Evolutionary conservation across 2,329 filamentous ascomycete species (phyloP).

Genomic region (Colletotrichum gigasporum): DNA sequence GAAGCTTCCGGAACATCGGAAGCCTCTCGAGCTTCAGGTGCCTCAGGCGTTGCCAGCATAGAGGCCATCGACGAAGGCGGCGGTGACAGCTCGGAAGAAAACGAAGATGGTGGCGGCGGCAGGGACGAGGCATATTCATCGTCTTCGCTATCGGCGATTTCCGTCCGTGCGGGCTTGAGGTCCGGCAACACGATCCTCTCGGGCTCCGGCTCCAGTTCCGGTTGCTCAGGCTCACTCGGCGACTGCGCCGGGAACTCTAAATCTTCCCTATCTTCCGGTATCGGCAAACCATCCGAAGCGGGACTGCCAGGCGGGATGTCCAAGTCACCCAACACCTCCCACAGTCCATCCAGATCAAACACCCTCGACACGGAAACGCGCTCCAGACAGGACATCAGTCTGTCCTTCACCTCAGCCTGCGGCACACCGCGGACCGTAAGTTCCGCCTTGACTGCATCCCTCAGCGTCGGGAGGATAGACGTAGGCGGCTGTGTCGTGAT

Average conservation of each 20-base stretch:
- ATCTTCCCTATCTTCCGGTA: neutral
- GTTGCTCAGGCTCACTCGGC: neutral
- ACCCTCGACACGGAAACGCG: slow-evolving; percentile 63
- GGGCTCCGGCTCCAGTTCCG: neutral
- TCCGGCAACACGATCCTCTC: slow-evolving; percentile 19
- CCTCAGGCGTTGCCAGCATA: neutral
- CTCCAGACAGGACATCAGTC: slow-evolving; percentile 52
- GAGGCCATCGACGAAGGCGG: slow-evolving; percentile 26
- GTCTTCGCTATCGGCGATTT: slow-evolving; percentile 52
- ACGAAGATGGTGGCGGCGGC: neutral
- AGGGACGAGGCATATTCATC: slow-evolving; percentile 48
- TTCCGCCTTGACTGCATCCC: slow-evolving; percentile 50
- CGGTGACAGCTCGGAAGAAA: slow-evolving; percentile 30
- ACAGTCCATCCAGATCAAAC: slow-evolving; percentile 67
- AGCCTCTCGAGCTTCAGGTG: neutral
- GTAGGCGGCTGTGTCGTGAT: slow-evolving; percentile 58
- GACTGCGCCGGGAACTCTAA: neutral
- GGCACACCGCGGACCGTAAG: slow-evolving; percentile 35
- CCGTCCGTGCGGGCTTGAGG: slow-evolving; percentile 32
- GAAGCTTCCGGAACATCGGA: neutral
- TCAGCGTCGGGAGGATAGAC: slow-evolving; percentile 51
- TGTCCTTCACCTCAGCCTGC: slow-evolving; percentile 31
- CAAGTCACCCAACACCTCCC: slow-evolving; percentile 65
- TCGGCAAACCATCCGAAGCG: neutral
- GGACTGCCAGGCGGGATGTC: slow-evolving; percentile 36